A percentile compares a stretch with the other conserved stretches of the same genome.
Conservation (phyloP, 192 early-diverging fungal genomes). For the Funneliformis mosseae region DNA sequence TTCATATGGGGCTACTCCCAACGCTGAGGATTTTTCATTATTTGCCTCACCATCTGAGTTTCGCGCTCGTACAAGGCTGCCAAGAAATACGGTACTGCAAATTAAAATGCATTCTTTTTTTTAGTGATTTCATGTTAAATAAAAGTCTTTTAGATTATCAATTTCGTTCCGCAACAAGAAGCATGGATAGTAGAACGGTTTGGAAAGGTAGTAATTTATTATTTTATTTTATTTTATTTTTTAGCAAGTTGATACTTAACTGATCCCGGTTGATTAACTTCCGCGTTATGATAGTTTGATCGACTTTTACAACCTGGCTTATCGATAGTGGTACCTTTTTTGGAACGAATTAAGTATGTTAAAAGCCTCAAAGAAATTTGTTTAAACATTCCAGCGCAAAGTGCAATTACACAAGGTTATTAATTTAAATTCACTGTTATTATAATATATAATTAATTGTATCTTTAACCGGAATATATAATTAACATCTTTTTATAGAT, state of each 20-base stretch:
- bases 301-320: slow-evolving; percentile 90
- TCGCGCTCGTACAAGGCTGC: slow-evolving; percentile 10
- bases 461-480: no score
- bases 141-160: slow-evolving; percentile 60
- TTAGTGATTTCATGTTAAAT: neutral
- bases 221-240: no score
- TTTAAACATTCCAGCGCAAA: slow-evolving; percentile 87
- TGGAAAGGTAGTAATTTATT: no score
- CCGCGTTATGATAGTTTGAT: slow-evolving; percentile 59
- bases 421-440: no score
- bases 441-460: no score
- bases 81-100: neutral
- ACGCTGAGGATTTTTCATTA: neutral
- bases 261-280: no score
- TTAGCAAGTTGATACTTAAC: neutral
- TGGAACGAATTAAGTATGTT: slow-evolving; percentile 91
- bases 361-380: slow-evolving; percentile 95
- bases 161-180: slow-evolving; percentile 98
- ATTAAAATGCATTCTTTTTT: neutral
- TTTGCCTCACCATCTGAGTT: neutral
- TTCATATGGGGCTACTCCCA: neutral
- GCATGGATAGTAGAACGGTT: slow-evolving; percentile 98
- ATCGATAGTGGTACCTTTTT: slow-evolving; percentile 83
- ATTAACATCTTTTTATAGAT: slow-evolving; percentile 71
- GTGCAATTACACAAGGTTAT: slow-evolving; percentile 86